Evolutionary conservation across 2,329 filamentous ascomycete species (phyloP).

Genomic region (Clonostachys sp.): DNA sequence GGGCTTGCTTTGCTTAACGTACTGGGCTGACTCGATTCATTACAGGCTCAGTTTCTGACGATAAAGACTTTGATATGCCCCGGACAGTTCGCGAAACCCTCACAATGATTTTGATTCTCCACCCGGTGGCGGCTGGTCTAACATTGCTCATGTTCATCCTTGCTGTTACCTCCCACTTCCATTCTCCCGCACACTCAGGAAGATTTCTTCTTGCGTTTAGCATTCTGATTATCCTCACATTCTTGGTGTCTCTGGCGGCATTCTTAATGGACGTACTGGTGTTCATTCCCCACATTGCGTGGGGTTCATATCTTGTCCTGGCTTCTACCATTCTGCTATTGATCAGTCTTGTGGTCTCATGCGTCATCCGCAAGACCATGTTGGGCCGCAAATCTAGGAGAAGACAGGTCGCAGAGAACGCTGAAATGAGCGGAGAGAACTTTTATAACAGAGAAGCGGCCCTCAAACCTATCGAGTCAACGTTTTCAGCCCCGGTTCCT

Average conservation of each 20-base stretch:
- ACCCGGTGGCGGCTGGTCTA: slow-evolving; percentile 84
- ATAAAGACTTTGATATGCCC: slow-evolving; percentile 51
- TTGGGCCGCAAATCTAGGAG: slow-evolving; percentile 91
- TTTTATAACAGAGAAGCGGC: slow-evolving; percentile 73
- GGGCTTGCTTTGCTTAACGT: background rate
- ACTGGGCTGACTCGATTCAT: background rate
- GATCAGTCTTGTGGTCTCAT: slow-evolving; percentile 78
- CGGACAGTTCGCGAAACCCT: slow-evolving; percentile 53
- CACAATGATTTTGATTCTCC: slow-evolving; percentile 87
- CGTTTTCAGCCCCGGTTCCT: slow-evolving; percentile 17
- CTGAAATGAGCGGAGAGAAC: slow-evolving; percentile 94
- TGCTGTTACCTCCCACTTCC: slow-evolving; percentile 77
- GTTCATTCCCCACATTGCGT: slow-evolving; percentile 89
- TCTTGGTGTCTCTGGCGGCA: slow-evolving; percentile 77
- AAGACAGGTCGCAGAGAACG: slow-evolving; percentile 86
- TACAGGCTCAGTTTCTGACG: background rate
- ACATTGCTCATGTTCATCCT: slow-evolving; percentile 81
- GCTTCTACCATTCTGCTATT: slow-evolving; percentile 83
- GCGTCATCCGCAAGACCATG: slow-evolving; percentile 88
- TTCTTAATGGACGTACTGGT: slow-evolving; percentile 92
- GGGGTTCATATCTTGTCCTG: slow-evolving; percentile 91
- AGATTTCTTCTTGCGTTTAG: slow-evolving; percentile 81
- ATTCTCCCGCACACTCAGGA: slow-evolving; percentile 82
- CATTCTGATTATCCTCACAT: slow-evolving; percentile 80
- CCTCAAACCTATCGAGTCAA: slow-evolving; percentile 33